Evolutionary conservation across 208 protist genomes (phyloP), one percentile per base, ranked within the genome.

Genomic region (Crithidia mellificae): DNA sequence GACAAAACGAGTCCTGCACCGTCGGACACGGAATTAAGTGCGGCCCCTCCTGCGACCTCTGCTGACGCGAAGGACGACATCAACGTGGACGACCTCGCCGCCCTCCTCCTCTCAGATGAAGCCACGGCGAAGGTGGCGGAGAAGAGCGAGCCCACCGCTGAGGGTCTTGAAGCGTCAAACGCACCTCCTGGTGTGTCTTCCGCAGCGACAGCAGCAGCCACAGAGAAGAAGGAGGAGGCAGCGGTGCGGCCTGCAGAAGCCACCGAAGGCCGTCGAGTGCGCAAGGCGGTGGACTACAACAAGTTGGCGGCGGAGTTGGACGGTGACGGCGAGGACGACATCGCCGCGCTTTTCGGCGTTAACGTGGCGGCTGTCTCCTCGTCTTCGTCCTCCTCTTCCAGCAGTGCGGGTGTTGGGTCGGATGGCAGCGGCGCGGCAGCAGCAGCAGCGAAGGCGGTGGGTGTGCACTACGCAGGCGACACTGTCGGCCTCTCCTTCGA

Each of bases 241-340:
- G 34, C 27, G 36, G 36, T 41, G 36, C 36, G 6, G 30, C 27
- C 44, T 20, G 2, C 36, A 2, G 44, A n/a, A 19, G 3, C 22
- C 5, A 0, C 56, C 4, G 20, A 41, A 7, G 50, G 34, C 25
- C 72, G 59, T 25, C 74, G 81, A 30, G 39, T 7, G 51, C 68
- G 81, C 29, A 78, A 68, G 15, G 63, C 47, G 20, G 79, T 91
- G 11, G 90, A 92, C 73, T 91, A 91, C 74, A 77, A 72, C 51
- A 83, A 78, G 47, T 64, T 95, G 0, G 90, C 83, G 4, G 77
- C 56, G 4, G 68, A 89, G 46, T 63, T 93, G 57, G 57, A 74
- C 12, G 74, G 67, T 2, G 73, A 83, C 17, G 66, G 70, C 51
- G 73, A 78, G 65, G 81, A 77, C 24, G 85, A 75, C 24, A 81